phyloP scores from a whole-genome alignment of 2,329 filamentous ascomycete species.

The Pyrenophora seminiperda region DNA sequence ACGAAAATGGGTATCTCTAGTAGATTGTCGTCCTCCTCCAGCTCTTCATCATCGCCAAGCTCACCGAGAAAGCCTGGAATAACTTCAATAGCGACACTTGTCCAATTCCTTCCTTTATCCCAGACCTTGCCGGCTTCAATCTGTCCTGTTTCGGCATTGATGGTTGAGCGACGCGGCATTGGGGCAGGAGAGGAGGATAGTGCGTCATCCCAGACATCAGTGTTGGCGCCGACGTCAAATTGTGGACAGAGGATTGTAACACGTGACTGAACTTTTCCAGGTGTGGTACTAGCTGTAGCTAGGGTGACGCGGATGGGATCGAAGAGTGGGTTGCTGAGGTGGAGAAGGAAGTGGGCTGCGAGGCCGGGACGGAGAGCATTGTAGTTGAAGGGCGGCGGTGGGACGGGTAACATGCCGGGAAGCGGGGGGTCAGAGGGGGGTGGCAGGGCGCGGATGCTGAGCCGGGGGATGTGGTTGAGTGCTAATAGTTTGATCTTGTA shows the following conservation, averaged over 20 bases:
- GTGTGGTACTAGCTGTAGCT: conserved; percentile 68
- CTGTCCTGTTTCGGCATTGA: conserved; percentile 31
- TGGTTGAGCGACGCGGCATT: conserved; percentile 35
- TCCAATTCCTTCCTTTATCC: conserved; percentile 93
- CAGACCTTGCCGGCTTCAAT: conserved; percentile 94
- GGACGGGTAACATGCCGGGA: conserved; percentile 30
- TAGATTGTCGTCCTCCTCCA: conserved; percentile 63
- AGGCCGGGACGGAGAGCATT: conserved; percentile 55
- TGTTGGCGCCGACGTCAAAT: conserved; percentile 93
- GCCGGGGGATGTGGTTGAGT: conserved; percentile 79
- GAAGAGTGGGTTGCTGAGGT: conserved; percentile 92
- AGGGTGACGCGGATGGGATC: conserved; percentile 86
- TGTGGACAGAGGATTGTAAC: conserved; percentile 94
- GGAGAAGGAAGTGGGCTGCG: conserved; percentile 80
- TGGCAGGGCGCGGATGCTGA: conserved; percentile 70
- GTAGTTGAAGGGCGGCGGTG: conserved; percentile 49
- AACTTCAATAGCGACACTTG: conserved; percentile 89
- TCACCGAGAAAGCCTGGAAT: conserved; percentile 60
- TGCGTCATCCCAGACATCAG: conserved; percentile 92
- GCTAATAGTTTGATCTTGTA: conserved; percentile 94
- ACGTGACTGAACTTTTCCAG: conserved; percentile 55
- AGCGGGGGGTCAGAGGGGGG: conserved; percentile 53
- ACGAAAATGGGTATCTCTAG: conserved; percentile 96
- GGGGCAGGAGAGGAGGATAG: conserved; percentile 57
- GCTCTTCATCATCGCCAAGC: conserved; percentile 21